Base-by-base conservation (phyloP, 768 basidiomycete species). In the Mycena pura region DNA sequence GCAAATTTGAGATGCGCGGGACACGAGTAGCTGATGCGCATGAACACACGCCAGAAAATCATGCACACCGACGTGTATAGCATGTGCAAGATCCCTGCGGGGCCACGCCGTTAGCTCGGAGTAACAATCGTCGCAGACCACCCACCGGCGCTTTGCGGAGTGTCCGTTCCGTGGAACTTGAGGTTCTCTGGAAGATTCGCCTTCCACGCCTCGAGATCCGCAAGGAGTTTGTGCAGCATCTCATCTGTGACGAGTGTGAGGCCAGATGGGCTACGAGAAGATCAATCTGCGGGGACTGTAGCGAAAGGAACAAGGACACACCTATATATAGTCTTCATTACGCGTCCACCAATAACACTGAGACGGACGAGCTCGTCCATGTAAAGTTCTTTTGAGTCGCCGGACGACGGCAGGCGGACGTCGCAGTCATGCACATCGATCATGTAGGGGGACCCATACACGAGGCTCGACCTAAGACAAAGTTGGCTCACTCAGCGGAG, bases 1-100 rank as follows among this genome's bases (percentile, higher is more conserved):
- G 85, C 83, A 68, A 96, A 95, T 71, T 92, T 95, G 70, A 96
- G 84, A 70, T 97, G 95, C 11, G 86, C 86, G 9, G 96, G 95
- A 70, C 93, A 92, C 19, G 88, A 84, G 77, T 97, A 99, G 58
- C 93, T 95, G 75, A 98, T 94, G 50, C 96, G 87, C 93, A 98
- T 96, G 80, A 98, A 99, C 29, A 97, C 95, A 48, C 96, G 90
- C 89, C 94, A 97, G 77, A 97, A 96, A 74, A 99, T 92, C 88
- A 99, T 97, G 67, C 88, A 90, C 41, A 98, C 88, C 70, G 92
- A 94, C 28, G 91, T 86, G 73, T 93, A 95, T 38, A 94, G 81
- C 51, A 98, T 75, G 74, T 97, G 95, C 22, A 99, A 80, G 55
- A 97, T 79, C 39, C 96, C 96, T 93, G 67, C 21, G 50, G 56